Conservation (phyloP, 352 stramenopile species). For the Peronospora destructor region DNA sequence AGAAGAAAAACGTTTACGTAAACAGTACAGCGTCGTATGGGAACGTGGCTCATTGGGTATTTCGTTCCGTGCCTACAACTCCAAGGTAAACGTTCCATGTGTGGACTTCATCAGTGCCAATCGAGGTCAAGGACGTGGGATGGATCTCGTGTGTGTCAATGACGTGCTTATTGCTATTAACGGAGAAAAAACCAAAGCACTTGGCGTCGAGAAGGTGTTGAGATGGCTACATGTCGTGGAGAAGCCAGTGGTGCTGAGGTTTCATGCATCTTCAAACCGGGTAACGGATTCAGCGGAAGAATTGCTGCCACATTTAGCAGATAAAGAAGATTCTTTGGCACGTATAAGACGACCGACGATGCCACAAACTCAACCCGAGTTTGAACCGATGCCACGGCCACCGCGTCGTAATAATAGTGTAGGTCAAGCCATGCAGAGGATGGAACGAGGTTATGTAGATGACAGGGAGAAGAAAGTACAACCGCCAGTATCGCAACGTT, state of each 20-base stretch:
- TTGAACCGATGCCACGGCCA: slow-evolving; percentile 27
- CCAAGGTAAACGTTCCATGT: slow-evolving; percentile 60
- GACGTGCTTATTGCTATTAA: slow-evolving; percentile 80
- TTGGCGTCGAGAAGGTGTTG: slow-evolving; percentile 71
- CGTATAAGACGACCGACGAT: slow-evolving; percentile 15
- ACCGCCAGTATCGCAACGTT: slow-evolving; percentile 11
- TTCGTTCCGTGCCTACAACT: slow-evolving; percentile 63
- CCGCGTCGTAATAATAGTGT: slow-evolving; percentile 28
- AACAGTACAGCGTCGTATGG: slow-evolving; percentile 74
- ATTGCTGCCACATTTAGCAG: slow-evolving; percentile 19
- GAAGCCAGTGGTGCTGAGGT: slow-evolving; percentile 67
- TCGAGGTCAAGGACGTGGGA: slow-evolving; percentile 54
- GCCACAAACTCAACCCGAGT: slow-evolving; percentile 25
- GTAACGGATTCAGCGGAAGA: slow-evolving; percentile 28
- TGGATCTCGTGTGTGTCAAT: slow-evolving; percentile 72
- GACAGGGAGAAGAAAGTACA: slow-evolving; percentile 22
- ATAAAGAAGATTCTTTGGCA: slow-evolving; percentile 10
- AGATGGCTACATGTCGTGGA: slow-evolving; percentile 70
- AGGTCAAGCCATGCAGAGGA: slow-evolving; percentile 16
- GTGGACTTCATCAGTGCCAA: slow-evolving; percentile 57
- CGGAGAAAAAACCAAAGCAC: slow-evolving; percentile 63
- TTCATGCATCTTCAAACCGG: slow-evolving; percentile 71
- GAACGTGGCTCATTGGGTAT: slow-evolving; percentile 60
- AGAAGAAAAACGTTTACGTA: slow-evolving; percentile 41
- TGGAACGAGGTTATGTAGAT: slow-evolving; percentile 13